Conservation (phyloP, 2,329 filamentous ascomycete species). For the Huntiella decipiens region DNA sequence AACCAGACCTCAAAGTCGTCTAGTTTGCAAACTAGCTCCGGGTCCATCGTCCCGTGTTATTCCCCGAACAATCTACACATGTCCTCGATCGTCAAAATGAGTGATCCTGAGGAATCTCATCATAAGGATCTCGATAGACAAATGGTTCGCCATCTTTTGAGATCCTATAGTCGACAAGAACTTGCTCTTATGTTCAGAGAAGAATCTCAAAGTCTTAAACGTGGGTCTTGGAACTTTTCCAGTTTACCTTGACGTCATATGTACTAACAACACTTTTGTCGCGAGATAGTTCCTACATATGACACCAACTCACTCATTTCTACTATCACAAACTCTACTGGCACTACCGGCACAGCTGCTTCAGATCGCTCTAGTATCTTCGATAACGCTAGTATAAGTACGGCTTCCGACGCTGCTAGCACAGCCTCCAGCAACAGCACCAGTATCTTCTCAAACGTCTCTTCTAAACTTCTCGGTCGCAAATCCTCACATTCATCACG, state of each 20-base stretch:
- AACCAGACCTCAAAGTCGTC: no score
- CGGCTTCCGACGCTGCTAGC: conserved; percentile 23
- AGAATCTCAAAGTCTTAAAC: conserved; percentile 9
- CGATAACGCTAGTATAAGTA: conserved; percentile 20
- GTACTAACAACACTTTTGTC: conserved; percentile 19
- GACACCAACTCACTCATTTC: conserved; percentile 19
- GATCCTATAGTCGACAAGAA: conserved; percentile 12
- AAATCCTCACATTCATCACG: conserved; percentile 13
- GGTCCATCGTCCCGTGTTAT: no score
- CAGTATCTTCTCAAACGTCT: conserved; percentile 22
- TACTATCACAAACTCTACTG: conserved; percentile 17
- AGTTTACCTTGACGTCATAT: neutral
- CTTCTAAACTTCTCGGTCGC: conserved; percentile 19
- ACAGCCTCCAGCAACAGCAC: conserved; percentile 17
- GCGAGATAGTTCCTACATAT: conserved; percentile 7
- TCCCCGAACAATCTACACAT: no score
- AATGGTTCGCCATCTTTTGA: conserved; percentile 14
- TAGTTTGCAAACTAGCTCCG: no score
- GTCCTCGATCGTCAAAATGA: no score
- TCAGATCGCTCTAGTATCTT: conserved; percentile 21
- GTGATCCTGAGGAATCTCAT: neutral
- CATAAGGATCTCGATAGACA: conserved; percentile 12
- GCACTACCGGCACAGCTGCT: conserved; percentile 14
- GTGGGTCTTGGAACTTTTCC: conserved; percentile 1
- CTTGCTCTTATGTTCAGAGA: conserved; percentile 13